Conservation (phyloP, 257 asterid genomes). For the Cruciata laevipes region DNA sequence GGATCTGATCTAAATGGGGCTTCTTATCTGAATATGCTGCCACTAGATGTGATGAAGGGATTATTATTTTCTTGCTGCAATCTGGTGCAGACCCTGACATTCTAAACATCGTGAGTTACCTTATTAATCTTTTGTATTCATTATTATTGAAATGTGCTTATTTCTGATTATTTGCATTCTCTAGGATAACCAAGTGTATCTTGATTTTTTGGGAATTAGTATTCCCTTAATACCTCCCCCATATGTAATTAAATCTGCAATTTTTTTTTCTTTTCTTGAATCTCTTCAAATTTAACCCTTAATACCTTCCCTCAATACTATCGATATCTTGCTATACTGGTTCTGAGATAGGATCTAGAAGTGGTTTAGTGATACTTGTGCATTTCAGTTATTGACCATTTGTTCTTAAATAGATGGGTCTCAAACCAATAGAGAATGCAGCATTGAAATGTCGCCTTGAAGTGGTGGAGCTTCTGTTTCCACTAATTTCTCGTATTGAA, state of each 20-base stretch:
- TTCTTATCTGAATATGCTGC: neutral
- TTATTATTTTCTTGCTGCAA: slow-evolving; percentile 1
- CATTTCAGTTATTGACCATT: neutral
- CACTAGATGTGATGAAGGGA: neutral
- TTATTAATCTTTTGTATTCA: no score
- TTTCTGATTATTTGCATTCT: no score
- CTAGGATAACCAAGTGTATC: no score
- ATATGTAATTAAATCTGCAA: no score
- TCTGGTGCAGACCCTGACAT: slow-evolving; percentile 12
- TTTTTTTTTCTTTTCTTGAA: no score
- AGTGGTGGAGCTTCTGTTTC: slow-evolving; percentile 21
- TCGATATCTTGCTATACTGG: no score
- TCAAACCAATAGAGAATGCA: slow-evolving; percentile 14
- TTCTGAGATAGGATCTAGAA: neutral
- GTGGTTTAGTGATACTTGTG: neutral
- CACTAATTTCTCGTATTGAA: slow-evolving; percentile 14
- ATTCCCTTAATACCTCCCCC: no score
- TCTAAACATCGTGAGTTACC: neutral
- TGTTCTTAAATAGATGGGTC: neutral
- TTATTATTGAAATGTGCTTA: neutral
- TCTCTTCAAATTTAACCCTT: no score
- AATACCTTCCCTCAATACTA: no score
- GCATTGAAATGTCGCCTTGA: neutral
- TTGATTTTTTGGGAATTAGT: no score
- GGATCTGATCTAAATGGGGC: slow-evolving; percentile 6